Percentiles rank a stretch among this genome's conserved stretches.
phyloP scores from a whole-genome alignment of 148 eudicot genomes.

The Vaccinium macrocarpon region DNA sequence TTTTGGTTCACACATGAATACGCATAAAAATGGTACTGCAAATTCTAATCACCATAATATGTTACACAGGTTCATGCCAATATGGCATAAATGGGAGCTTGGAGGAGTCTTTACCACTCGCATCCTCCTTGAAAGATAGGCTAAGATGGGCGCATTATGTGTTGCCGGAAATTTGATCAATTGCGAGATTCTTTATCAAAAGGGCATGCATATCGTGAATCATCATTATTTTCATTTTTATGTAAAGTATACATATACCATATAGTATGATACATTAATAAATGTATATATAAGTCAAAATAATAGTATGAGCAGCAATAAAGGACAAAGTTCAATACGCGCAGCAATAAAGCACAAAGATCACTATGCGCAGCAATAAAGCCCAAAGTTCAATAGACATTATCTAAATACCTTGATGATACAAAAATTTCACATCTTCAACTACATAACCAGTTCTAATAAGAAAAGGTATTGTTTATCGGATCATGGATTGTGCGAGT shows the following conservation, averaged over 20 bases:
- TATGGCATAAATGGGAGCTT: not conserved
- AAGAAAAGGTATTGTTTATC: not conserved
- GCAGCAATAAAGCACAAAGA: not conserved
- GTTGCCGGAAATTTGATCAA: not conserved
- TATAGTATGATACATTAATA: not conserved
- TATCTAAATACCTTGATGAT: not conserved
- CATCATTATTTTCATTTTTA: not conserved
- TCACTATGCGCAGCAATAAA: not conserved
- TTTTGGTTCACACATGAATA: not conserved
- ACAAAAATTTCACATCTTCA: not conserved
- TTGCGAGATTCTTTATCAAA: not conserved
- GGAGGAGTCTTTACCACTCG: not conserved
- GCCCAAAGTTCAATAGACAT: not conserved
- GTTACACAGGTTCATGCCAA: not conserved
- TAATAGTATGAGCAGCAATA: not conserved
- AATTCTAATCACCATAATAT: not conserved
- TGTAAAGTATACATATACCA: not conserved
- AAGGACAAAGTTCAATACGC: too few relatives aligned
- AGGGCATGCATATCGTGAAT: not conserved
- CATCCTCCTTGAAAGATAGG: not conserved
- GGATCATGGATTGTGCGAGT: not conserved
- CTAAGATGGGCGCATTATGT: not conserved
- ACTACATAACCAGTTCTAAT: not conserved
- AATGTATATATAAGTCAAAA: not conserved
- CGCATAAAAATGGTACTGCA: not conserved